These are phyloP conservation scores for Globisporangium middletonii DNA, from an alignment of 352 stramenopile genomes.

Conservation along the genomic window DNA sequence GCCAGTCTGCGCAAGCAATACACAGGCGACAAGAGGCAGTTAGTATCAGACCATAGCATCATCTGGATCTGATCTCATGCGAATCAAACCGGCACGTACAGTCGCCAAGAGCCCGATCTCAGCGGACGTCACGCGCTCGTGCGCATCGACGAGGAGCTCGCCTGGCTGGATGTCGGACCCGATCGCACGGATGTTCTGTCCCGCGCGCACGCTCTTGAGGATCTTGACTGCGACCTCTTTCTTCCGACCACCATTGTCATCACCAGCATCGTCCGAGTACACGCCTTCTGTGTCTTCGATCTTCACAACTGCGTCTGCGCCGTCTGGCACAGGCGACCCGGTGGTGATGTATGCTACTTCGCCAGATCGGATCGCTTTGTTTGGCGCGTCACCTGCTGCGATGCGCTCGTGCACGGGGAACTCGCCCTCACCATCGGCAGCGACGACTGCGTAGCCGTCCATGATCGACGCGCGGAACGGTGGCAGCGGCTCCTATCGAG, in stretches of 20 bases:
- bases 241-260: not conserved
- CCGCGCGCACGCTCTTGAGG: conserved; percentile 41
- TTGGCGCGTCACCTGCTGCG: conserved; percentile 49
- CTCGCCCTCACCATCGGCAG: conserved; percentile 71
- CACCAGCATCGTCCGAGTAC: conserved; percentile 20
- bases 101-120: conserved; percentile 92
- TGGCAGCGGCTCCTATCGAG: conserved; percentile 81
- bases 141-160: conserved; percentile 69
- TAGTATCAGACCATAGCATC: not conserved
- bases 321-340: conserved; percentile 86
- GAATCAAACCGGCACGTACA: conserved; percentile 23
- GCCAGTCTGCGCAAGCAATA: conserved; percentile 36
- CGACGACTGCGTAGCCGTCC: conserved; percentile 95
- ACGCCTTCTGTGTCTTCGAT: conserved; percentile 89
- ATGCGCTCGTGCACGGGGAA: conserved; percentile 70
- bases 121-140: conserved; percentile 72
- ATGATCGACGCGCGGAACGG: conserved; percentile 96
- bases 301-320: conserved; percentile 91
- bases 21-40: not conserved
- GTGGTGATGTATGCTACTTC: conserved; percentile 94
- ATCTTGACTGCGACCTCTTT: conserved; percentile 59
- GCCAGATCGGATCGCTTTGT: conserved; percentile 27
- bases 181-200: conserved; percentile 79
- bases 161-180: conserved; percentile 88
- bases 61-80: not conserved